Conservation (phyloP, 768 basidiomycete species). For the Lepiota brunneoincarnata region DNA sequence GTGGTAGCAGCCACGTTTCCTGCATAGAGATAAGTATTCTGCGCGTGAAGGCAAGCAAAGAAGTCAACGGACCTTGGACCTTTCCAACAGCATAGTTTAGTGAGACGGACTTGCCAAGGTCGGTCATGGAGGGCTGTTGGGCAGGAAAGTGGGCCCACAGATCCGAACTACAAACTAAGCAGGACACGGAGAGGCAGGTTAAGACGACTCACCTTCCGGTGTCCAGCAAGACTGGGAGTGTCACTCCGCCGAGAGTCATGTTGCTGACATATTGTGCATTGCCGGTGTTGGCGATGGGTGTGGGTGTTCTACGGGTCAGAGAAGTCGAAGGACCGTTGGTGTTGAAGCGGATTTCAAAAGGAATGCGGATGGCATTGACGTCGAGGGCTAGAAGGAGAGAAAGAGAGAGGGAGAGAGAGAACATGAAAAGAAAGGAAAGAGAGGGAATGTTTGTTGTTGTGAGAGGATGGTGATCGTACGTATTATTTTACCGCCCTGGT, state of each 20-base stretch:
- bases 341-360: constrained; percentile 34
- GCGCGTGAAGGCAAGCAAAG: neutral
- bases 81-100: constrained; percentile 69
- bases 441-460: constrained; percentile 10
- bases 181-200: neutral
- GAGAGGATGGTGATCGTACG: constrained; percentile 13
- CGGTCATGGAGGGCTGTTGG: constrained; percentile 44
- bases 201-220: constrained; percentile 61
- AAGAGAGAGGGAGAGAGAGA: constrained; percentile 40
- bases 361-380: constrained; percentile 36
- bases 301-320: constrained; percentile 29
- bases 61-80: constrained; percentile 45
- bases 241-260: constrained; percentile 60
- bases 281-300: constrained; percentile 59
- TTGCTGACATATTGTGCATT: constrained; percentile 75
- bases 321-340: constrained; percentile 18
- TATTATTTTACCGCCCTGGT: neutral
- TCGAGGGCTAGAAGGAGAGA: constrained; percentile 35
- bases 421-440: constrained; percentile 20
- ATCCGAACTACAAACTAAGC: constrained; percentile 52
- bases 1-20: constrained; percentile 56
- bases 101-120: constrained; percentile 54
- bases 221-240: constrained; percentile 64
- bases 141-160: constrained; percentile 63
- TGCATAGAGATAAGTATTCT: constrained; percentile 17